Evolutionary conservation across 2,329 filamentous ascomycete species (phyloP), one percentile per base, ranked within the genome.

Genomic region (Knufia fluminis): DNA sequence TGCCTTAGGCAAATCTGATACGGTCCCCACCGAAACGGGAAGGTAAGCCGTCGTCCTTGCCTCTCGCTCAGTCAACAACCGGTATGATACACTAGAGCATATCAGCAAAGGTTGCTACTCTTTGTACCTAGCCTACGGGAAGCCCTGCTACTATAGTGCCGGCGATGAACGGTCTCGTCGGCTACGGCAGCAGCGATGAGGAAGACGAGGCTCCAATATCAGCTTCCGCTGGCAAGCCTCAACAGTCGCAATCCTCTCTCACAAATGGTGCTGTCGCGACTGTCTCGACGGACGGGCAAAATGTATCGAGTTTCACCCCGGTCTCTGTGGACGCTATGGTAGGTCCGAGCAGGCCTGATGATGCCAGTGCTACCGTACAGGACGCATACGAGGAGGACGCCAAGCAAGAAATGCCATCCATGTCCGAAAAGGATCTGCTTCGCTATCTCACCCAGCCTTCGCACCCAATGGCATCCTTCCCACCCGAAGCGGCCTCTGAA

Each of bases 401-500:
- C 10, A 12, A 26, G 9, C 40, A 46, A 31, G 32, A 35, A 33
- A 43, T 43, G 38, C 48, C 52, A 41, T 31, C 43, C 28, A 56
- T 58, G 49, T 54, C 58, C n/a, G 55, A 58, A 43, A 54, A 52
- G 17, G 56, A 71, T 36, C 62, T 74, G 17, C 66, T 80, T 14
- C 77, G 76, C 52, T 74, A 76, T 56, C 68, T 83, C 49, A 83
- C 79, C 12, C 60, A 74, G n/a, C 64, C 72, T 47, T 63, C 71
- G 46, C 57, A 69, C 22, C 68, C 68, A 14, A 67, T 69, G 53
- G 58, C 71, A 54, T 64, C 72, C 33, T 69, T 72, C 40, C 69
- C 69, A 19, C 64, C 65, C 14, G 73, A 68, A 12, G 71, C 69
- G 17, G 69, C 70, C n/a, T 68, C 68, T 23, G 71, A 69, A 33